Conservation (phyloP, 2,329 filamentous ascomycete species). For the Beauveria medogensis region DNA sequence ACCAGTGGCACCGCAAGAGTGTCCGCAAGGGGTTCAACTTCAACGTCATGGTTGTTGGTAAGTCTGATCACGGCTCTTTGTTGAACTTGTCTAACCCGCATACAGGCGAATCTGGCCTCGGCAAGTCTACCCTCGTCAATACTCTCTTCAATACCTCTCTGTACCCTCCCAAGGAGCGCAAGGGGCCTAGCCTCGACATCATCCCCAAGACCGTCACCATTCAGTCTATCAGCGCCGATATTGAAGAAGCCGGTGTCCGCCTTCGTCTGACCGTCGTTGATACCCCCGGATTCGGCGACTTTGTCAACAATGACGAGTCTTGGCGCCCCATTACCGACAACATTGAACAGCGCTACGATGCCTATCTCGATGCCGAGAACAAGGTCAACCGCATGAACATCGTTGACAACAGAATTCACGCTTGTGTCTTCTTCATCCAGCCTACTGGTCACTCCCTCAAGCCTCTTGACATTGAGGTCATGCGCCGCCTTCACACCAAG, state of each 20-base stretch:
- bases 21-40: constrained; percentile 99
- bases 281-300: constrained; percentile 96
- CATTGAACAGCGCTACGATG: constrained; percentile 98
- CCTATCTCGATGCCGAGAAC: constrained; percentile 98
- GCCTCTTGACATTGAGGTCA: constrained; percentile 97
- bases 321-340: constrained; percentile 99
- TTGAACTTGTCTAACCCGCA: constrained; percentile 4
- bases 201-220: constrained; percentile 97
- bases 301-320: constrained; percentile 99
- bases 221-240: constrained; percentile 90
- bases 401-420: constrained; percentile 97
- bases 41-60: constrained; percentile 99
- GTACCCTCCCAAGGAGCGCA: constrained; percentile 97
- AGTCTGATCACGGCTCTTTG: constrained; percentile 26
- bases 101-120: constrained; percentile 92
- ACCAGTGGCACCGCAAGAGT: constrained; percentile 99
- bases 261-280: constrained; percentile 95
- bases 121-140: constrained; percentile 98
- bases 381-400: constrained; percentile 99
- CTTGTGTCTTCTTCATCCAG: constrained; percentile 99
- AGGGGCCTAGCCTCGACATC: constrained; percentile 93
- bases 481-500: constrained; percentile 99
- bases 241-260: constrained; percentile 96
- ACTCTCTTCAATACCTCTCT: constrained; percentile 99
- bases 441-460: constrained; percentile 97